These are phyloP conservation scores for Ceratocystis harringtonii DNA, from an alignment of 2,329 filamentous ascomycete species.

Conservation along the genomic window DNA sequence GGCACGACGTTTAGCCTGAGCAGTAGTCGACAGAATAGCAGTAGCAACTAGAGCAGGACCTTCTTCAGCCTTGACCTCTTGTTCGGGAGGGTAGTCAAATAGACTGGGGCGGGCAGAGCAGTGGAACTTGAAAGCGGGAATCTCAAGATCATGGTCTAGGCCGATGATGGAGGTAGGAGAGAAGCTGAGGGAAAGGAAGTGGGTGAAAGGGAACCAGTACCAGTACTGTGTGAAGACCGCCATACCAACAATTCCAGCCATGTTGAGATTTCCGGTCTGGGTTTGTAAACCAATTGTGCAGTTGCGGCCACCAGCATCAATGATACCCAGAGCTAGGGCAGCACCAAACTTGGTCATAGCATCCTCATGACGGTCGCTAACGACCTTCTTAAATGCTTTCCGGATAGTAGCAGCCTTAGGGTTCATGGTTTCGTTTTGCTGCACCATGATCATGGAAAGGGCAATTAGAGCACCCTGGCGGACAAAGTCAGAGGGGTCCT, in stretches of 20 bases:
- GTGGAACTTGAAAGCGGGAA: constrained; percentile 89
- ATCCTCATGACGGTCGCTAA: constrained; percentile 90
- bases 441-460: constrained; percentile 96
- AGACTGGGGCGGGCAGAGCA: constrained; percentile 87
- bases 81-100: constrained; percentile 95
- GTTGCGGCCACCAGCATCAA: constrained; percentile 93
- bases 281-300: constrained; percentile 97
- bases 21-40: constrained; percentile 88
- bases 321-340: constrained; percentile 85
- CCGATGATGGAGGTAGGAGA: constrained; percentile 94
- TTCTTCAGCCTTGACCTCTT: constrained; percentile 88
- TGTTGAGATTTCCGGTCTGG: constrained; percentile 95
- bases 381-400: constrained; percentile 86
- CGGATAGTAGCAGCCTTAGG: constrained; percentile 83
- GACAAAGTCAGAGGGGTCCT: constrained; percentile 96
- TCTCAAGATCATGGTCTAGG: constrained; percentile 82
- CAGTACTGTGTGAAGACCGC: constrained; percentile 98
- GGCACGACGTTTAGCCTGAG: constrained; percentile 87
- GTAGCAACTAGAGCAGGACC: constrained; percentile 88
- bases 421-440: constrained; percentile 98
- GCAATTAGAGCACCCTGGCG: constrained; percentile 90
- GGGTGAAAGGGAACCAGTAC: constrained; percentile 99
- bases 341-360: constrained; percentile 99
- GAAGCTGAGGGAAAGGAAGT: constrained; percentile 92
- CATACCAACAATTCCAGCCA: constrained; percentile 95